Evolutionary conservation across 78 protist species (phyloP).

Genomic region (Dictyostelium citrinum): DNA sequence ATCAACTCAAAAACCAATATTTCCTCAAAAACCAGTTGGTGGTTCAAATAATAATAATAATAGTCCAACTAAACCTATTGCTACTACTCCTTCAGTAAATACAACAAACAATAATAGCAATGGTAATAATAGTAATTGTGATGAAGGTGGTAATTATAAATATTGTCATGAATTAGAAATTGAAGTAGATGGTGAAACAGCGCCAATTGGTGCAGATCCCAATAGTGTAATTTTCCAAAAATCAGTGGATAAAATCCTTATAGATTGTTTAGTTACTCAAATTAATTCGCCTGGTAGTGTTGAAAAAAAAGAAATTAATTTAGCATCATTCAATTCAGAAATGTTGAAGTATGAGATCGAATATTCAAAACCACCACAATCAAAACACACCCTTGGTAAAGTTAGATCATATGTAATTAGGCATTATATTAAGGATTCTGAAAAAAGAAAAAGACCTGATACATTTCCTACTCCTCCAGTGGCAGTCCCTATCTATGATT

Average conservation of each 20-base stretch:
- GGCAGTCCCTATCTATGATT: neutral
- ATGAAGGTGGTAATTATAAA: neutral
- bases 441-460: neutral
- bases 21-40: no score
- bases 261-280: neutral
- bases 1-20: neutral
- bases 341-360: neutral
- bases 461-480: neutral
- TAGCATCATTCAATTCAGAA: neutral
- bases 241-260: neutral
- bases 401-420: neutral
- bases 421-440: neutral
- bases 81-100: neutral
- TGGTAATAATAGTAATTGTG: neutral
- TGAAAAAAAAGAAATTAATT: neutral
- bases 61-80: no score
- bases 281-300: neutral
- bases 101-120: neutral
- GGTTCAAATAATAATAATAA: neutral
- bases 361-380: conserved; percentile 9
- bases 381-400: neutral
- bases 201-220: neutral
- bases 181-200: neutral
- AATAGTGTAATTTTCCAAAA: neutral
- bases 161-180: conserved; percentile 1